Base-by-base conservation (phyloP, 1,284 basidiomycete species). In the Puccinia novopanici region DNA sequence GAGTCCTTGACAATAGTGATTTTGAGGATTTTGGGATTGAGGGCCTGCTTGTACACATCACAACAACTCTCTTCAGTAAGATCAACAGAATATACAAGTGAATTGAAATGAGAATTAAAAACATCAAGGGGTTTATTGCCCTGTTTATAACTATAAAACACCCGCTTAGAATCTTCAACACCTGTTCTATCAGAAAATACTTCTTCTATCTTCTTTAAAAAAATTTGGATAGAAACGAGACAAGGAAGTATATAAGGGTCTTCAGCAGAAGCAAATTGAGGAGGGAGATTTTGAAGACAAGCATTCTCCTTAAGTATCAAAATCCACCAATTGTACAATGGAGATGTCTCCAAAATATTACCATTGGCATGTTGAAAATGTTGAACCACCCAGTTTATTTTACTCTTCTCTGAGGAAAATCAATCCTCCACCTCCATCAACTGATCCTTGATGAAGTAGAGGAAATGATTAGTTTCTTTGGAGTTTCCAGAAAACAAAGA, bases 361-460 rank as follows among this genome's bases (percentile, higher is more conserved):
- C 59, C 59, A 24, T 61, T 17, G 4, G 65, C 8, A 50, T 45
- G n/a, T 6, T 50, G 50, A 34, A 72, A 72, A 55, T 72, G 70
- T 72, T 50, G 8, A 34, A 55, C 70, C 13, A 72, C 70, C 70
- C 70, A 72, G 22, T 72, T 72, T 30, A 72, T 72, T 19, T 72
- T 72, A 8, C 24, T 37, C 42, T 72, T 52, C 48, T 72, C 48
- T 2, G 24, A 30, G 2, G 4, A 50, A 55, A 72, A 72, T 27
- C 48, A n/a, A 72, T 17, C 15, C n/a, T 54, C 70, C 10, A 54
- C 34, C 27, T 52, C 48, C 1, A 55, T 12, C 19, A 72, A 54
- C 34, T 22, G 45, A 55, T 72, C 70, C 27, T 72, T 55, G 19
- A 72, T 34, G 10, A 72, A 50, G 42, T 72, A 72, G 1, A 72